phyloP scores from a whole-genome alignment of 139 green algal species.

The Spirogloea muscicola region DNA sequence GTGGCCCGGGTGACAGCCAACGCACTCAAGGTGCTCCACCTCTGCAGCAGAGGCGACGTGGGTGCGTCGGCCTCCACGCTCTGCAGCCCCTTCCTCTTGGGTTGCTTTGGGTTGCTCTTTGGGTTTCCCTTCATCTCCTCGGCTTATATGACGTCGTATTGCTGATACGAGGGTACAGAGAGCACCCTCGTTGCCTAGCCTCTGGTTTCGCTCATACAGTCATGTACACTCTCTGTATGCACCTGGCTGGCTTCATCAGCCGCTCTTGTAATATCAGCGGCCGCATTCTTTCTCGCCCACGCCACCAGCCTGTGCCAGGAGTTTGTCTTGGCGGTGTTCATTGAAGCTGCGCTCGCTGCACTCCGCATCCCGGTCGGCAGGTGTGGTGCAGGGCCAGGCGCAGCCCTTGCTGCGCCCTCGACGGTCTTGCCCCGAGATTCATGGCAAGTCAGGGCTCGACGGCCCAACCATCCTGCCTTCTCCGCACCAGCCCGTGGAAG shows the following conservation, averaged over 20 bases:
- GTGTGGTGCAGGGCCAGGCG: constrained; percentile 66
- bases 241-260: too few relatives aligned
- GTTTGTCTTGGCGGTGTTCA: not conserved
- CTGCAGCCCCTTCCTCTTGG: too few relatives aligned
- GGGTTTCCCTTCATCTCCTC: too few relatives aligned
- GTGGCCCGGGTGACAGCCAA: constrained; percentile 80
- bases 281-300: too few relatives aligned
- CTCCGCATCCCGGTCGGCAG: constrained; percentile 4
- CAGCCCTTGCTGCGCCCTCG: constrained; percentile 68
- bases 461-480: not conserved
- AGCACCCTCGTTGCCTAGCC: too few relatives aligned
- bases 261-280: too few relatives aligned
- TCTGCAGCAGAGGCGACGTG: constrained; percentile 61
- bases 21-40: constrained; percentile 68
- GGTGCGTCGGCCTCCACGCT: constrained; percentile 48
- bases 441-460: constrained; percentile 77
- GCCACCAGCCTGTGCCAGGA: too few relatives aligned
- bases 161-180: too few relatives aligned
- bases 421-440: constrained; percentile 82
- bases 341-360: not conserved
- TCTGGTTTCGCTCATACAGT: too few relatives aligned
- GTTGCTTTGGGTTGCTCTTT: too few relatives aligned
- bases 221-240: too few relatives aligned
- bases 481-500: constrained; percentile 21
- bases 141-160: too few relatives aligned